Evolutionary conservation across 805 yeast species (phyloP), one percentile per base, ranked within the genome.

Genomic region (Candida ficus): DNA sequence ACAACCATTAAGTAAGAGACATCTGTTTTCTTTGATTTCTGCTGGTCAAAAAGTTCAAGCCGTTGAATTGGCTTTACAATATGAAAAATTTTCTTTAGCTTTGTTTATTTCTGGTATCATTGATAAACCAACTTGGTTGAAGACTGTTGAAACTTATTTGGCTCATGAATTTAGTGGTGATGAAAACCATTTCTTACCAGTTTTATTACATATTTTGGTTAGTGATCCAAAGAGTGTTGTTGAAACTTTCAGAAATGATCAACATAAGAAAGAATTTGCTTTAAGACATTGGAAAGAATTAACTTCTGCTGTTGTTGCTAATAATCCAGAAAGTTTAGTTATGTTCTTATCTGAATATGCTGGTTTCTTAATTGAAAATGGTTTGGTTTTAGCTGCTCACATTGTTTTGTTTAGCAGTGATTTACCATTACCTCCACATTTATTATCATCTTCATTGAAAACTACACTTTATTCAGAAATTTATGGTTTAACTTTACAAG

Each of bases 61-160:
- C 0, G 61, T 89, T 35, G 67, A 71, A 19, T 64, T 69, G 40
- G 80, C 93, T 1, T 57, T 89, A 16, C 66, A 72, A 2, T 73
- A 76, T 39, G 73, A 77, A 9, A 85, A 86, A 48, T 90, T 86
- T 83, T 79, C 91, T 0, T 67, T 89, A 59, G 83, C 96, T 0
- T 61, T 91, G 40, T 57, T 88, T 23, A 65, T 90, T 37, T 80
- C 95, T 1, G 73, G 80, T 44, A 59, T 86, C 14, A 63, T 78
- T 21, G 83, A 93, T 3, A 73, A 75, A 17, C 80, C 76, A 4
- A 67, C 69, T 29, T 81, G 84, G 75, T 61, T 75, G 5, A 62
- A 64, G 26, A 73, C 82, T 3, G 80, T 82, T 6, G 68, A 78
- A 10, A 76, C 70, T 39, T 85, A 78, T 56, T 71, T 75, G 31